Conservation (phyloP, 2,329 filamentous ascomycete genomes). For the Phoma sp. region DNA sequence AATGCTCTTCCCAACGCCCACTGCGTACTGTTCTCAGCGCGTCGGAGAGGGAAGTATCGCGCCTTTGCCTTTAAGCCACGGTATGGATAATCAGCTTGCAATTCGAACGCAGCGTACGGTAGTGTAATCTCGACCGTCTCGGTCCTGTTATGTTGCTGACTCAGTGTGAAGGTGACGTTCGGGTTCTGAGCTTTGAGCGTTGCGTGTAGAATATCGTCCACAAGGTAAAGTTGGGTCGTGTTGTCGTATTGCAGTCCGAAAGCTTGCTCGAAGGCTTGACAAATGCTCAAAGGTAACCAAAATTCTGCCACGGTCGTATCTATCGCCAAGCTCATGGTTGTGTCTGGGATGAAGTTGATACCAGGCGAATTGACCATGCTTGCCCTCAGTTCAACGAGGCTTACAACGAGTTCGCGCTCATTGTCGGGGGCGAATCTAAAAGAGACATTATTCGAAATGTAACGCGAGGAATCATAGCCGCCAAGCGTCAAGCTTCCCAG, state of each 20-base stretch:
- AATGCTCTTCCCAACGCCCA: conserved; percentile 71
- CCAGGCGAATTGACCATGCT: conserved; percentile 29
- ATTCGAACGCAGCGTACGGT: conserved; percentile 58
- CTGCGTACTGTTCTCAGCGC: conserved; percentile 59
- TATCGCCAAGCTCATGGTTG: conserved; percentile 52
- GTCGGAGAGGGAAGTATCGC: conserved; percentile 70
- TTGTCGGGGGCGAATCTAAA: conserved; percentile 65
- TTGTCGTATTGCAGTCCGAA: conserved; percentile 71
- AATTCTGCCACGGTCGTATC: conserved; percentile 58
- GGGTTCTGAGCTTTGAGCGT: conserved; percentile 53
- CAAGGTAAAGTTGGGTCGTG: conserved; percentile 67
- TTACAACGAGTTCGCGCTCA: conserved; percentile 66
- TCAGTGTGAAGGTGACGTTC: conserved; percentile 53
- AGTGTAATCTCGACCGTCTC: conserved; percentile 53
- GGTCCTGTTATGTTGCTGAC: conserved; percentile 41
- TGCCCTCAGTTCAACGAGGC: conserved; percentile 52
- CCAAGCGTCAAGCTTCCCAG: conserved; percentile 66
- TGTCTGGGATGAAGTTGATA: conserved; percentile 40
- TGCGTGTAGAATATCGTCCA: conserved; percentile 63
- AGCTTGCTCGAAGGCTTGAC: conserved; percentile 67
- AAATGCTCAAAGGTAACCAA: conserved; percentile 59
- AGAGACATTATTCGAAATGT: conserved; percentile 64
- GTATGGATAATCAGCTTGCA: conserved; percentile 56
- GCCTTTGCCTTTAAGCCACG: conserved; percentile 64
- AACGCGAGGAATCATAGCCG: conserved; percentile 70